Evolutionary conservation across 108 stramenopile genomes (phyloP).

Genomic region (Nitzschia palea): DNA sequence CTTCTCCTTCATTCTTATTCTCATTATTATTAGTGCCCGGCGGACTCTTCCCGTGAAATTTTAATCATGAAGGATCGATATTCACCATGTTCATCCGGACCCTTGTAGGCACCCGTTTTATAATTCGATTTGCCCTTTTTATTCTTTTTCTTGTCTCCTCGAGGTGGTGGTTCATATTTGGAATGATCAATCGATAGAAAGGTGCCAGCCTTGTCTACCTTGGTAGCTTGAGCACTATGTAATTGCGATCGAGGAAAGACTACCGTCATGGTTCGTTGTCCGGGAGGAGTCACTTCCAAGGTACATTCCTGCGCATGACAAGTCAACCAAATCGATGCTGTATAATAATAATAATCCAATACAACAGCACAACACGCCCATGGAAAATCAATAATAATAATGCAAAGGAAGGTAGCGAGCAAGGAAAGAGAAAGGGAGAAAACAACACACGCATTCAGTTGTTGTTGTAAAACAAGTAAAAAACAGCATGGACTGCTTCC

Average conservation of each 20-base stretch:
- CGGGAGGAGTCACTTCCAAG: constrained; percentile 40
- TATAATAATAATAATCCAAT: no score
- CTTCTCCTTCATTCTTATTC: no score
- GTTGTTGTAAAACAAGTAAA: not conserved
- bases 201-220: constrained; percentile 43
- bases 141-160: constrained; percentile 30
- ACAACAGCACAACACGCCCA: no score
- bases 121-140: constrained; percentile 45
- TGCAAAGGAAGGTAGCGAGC: no score
- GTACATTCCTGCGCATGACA: constrained; percentile 48
- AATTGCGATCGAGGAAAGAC: constrained; percentile 59
- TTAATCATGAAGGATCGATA: constrained; percentile 59
- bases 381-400: no score
- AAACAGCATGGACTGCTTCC: not conserved
- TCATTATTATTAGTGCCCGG: no score
- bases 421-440: not conserved
- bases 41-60: constrained; percentile 19
- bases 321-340: constrained; percentile 59
- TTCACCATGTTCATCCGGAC: constrained; percentile 65
- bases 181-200: constrained; percentile 32
- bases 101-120: constrained; percentile 40
- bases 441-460: not conserved
- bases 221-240: constrained; percentile 54
- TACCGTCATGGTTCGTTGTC: constrained; percentile 14
- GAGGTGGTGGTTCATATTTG: constrained; percentile 31